Evolutionary conservation across 768 basidiomycete species (phyloP).

Genomic region (Auriscalpium orientale): DNA sequence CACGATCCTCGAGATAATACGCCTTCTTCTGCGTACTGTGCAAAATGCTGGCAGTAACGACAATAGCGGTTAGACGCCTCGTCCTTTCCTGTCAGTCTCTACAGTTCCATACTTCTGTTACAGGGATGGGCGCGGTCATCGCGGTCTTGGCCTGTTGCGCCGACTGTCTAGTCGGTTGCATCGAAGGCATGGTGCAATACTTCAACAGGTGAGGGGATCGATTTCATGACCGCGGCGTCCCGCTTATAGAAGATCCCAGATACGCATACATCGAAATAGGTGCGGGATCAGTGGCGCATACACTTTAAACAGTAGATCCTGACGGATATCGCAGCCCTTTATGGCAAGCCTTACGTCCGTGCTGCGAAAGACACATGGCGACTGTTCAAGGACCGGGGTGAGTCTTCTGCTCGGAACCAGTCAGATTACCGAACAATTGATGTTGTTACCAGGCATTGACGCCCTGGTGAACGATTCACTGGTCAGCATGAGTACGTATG

Average conservation of each 20-base stretch:
- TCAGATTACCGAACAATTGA: constrained; percentile 1
- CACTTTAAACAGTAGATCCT: not conserved
- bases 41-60: constrained; percentile 53
- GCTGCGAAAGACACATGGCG: constrained; percentile 84
- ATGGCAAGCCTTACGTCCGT: constrained; percentile 74
- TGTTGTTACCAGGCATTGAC: constrained; percentile 40
- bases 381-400: constrained; percentile 63
- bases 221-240: not conserved
- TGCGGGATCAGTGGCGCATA: constrained; percentile 18
- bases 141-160: constrained; percentile 74
- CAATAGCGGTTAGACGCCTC: no score
- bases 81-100: no score
- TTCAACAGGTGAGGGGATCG: constrained; percentile 55
- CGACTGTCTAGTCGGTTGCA: constrained; percentile 65
- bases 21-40: constrained; percentile 51
- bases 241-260: constrained; percentile 25
- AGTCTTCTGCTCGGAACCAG: not conserved
- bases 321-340: constrained; percentile 45
- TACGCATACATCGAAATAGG: constrained; percentile 83
- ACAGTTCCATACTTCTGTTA: no score
- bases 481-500: constrained; percentile 63
- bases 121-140: constrained; percentile 44
- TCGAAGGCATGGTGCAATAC: constrained; percentile 63
- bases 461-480: constrained; percentile 79
- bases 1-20: constrained; percentile 64